Evolutionary conservation across 2,329 filamentous ascomycete species (phyloP), one percentile per base, ranked within the genome.

Genomic region (Didymella lethalis): DNA sequence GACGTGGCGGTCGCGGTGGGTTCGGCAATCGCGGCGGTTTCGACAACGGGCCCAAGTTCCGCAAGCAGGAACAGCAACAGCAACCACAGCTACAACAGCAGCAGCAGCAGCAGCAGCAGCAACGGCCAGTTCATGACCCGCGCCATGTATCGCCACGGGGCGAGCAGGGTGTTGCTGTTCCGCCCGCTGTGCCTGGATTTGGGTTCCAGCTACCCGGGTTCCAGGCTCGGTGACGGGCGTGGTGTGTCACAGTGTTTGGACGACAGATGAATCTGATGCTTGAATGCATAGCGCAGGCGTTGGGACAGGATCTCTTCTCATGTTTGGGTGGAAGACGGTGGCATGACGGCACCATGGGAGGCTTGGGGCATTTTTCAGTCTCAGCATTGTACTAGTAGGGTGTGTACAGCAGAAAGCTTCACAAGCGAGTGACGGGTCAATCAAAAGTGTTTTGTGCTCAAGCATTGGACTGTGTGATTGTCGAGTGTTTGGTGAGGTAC

Each of bases 181-280:
- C 84, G 3, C 83, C 83, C 14, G 79, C 83, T 7, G 82, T 86
- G 6, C 83, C 83, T 44, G 81, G 82, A 3, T 86, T 85, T 61
- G 83, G 83, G 8, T 85, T 85, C 67, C 82, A 81, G 36, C 64
- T 78, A 26, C 75, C 75, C 25, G 72, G 73, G 2, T 52, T 61
- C 26, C 45, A 53, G 34, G 49, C 56, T n/a, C 50, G 45, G 18
- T 59, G 32, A 59, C 3, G 20, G 36, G 18, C 18, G 3, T 41
- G 4, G 38, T 41, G 10, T 23, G 7, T 14, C 11, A 25, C 3
- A 14, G 38, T 12, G 20, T 23, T 12, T 11, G 5, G 20, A 25
- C 20, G 20, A 41, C 20, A 18, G 32, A 32, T 50, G 28, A 25
- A 41, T 12, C 12, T 47, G 28, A 23, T 11, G 47, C 32, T 32